Conservation (phyloP, 208 protist genomes). For the Acanthamoeba lenticulata region DNA sequence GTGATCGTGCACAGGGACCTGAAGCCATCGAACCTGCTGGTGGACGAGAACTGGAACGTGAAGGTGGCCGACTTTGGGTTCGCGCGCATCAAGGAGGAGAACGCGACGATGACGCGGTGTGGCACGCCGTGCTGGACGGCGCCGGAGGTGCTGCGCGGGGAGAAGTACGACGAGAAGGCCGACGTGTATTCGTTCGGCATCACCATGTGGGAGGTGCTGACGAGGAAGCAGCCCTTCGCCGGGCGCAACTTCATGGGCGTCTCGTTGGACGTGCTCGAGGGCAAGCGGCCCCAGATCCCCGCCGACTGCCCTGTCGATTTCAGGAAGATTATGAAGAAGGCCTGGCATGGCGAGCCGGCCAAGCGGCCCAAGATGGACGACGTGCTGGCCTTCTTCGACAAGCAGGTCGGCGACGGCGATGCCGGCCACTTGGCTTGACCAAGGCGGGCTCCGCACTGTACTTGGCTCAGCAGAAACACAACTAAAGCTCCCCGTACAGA, state of each 20-base stretch:
- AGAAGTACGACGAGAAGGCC: conserved; percentile 49
- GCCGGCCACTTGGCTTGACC: no score
- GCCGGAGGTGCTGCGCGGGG: conserved; percentile 33
- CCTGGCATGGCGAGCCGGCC: not conserved
- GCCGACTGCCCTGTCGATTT: not conserved
- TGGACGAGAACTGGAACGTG: no score
- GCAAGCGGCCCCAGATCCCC: conserved; percentile 26
- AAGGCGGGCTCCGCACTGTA: no score
- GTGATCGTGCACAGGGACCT: conserved; percentile 67
- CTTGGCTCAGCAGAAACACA: no score
- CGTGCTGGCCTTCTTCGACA: not conserved
- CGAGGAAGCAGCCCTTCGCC: not conserved
- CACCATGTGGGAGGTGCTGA: conserved; percentile 13
- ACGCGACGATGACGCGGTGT: conserved; percentile 42
- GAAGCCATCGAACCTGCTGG: conserved; percentile 80
- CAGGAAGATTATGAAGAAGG: conserved; percentile 7
- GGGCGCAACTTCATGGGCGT: conserved; percentile 57
- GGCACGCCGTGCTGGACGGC: conserved; percentile 62
- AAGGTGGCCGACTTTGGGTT: no score
- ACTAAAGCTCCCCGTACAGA: no score
- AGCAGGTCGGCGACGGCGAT: no score
- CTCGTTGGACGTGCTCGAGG: conserved; percentile 7
- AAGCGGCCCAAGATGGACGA: not conserved
- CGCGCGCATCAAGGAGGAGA: no score
- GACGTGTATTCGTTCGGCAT: conserved; percentile 63